Base-by-base conservation (phyloP, 2,329 filamentous ascomycete species). In the Pseudocercospora fijiensis region DNA sequence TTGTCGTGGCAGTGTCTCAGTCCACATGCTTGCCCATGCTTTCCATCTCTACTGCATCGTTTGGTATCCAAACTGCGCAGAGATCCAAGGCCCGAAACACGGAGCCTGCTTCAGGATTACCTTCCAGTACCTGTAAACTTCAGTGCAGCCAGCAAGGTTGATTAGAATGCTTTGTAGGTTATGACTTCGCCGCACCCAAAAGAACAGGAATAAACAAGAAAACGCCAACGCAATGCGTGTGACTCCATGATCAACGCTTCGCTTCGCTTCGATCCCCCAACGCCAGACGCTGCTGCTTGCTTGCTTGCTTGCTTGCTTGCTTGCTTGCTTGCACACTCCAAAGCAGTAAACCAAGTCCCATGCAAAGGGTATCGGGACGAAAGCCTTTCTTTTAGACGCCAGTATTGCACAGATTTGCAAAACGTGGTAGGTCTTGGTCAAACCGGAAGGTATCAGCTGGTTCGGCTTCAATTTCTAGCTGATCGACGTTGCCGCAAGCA, bases 401-500 rank as follows among this genome's bases (percentile, higher is more conserved):
- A 56, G 26, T 55, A 55, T 30, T 55, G 52, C 52, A 55, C 16
- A 55, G 52, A 55, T 55, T 55, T 55, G 26, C 4, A 37, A 18
- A 56, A 24, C 10, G 27, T 56, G 52, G 27, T 56, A 33, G 52
- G 52, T 56, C 28, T 16, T 56, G 18, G 18, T 18, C n/a, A 56
- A 16, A 56, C 37, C 18, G 52, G 58, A 63, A 18, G 47, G 47
- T 18, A 56, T 37, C 55, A 62, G 49, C 57, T 57, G 22, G 16
- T 56, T 16, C 37, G 60, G 49, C 45, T 58, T 52, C 52, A 57
- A 43, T 20, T 37, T 60, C 64, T 69, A 69, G 57, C 66, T 69
- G 63, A 71, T 69, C 49, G 66, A 70, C 9, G 72, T 67, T 22
- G 69, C 30, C 22, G 74, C 72, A 43, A 76, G 66, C 71, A 75